Percentiles rank a stretch among this genome's conserved stretches.
Conservation (phyloP, 2,329 filamentous ascomycete genomes). For the Pseudogymnoascus sp. region DNA sequence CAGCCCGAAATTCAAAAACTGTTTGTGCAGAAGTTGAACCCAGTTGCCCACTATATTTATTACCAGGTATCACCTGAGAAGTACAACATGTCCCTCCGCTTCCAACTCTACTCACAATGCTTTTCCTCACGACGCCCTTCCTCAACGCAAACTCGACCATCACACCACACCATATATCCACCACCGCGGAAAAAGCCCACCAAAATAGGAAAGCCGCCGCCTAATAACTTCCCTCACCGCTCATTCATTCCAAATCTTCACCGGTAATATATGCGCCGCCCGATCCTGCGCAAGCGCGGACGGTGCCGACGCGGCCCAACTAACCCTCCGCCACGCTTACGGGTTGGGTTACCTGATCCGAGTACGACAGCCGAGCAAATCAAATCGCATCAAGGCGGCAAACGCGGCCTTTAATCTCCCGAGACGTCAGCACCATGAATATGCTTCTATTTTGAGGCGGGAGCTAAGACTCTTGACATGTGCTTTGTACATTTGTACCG, state of each 20-base stretch:
- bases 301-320: not conserved
- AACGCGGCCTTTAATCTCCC: not conserved
- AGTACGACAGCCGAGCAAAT: not conserved
- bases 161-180: not conserved
- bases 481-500: not conserved
- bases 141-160: not conserved
- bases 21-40: slow-evolving; percentile 52
- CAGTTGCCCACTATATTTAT: slow-evolving; percentile 28
- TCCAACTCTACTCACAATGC: not conserved
- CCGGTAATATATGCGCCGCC: not conserved
- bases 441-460: not conserved
- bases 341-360: not conserved
- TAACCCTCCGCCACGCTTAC: not conserved
- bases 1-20: slow-evolving; percentile 65
- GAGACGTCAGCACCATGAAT: not conserved
- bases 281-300: not conserved
- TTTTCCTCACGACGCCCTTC: not conserved
- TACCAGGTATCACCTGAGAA: not conserved
- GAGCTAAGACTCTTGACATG: not conserved
- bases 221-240: not conserved
- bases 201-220: not conserved
- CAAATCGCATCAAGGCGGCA: not conserved
- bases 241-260: not conserved
- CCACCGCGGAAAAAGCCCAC: not conserved
- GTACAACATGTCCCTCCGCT: not conserved